A percentile compares a stretch with the other conserved stretches of the same genome.
Evolutionary conservation across 2,329 filamentous ascomycete genomes (phyloP).

Genomic region (Incumbomyces delicatus): DNA sequence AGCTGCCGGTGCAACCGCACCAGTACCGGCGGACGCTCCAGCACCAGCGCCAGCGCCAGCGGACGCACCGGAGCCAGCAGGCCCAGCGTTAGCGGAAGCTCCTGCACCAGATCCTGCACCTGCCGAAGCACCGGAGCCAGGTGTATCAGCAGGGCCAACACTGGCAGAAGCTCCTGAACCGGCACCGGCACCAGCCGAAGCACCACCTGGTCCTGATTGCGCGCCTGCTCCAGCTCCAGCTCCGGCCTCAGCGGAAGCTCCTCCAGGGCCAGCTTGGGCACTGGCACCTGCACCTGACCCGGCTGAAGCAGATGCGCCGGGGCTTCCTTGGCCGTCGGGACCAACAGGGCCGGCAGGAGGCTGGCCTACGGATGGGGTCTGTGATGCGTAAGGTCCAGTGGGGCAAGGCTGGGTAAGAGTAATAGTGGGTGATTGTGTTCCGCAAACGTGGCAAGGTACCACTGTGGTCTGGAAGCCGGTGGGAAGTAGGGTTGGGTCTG

Average conservation of each 20-base stretch:
- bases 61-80: conserved; percentile 15
- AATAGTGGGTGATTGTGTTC: conserved; percentile 12
- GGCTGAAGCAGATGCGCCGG: background rate
- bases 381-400: conserved; percentile 17
- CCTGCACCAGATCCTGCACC: conserved; percentile 6
- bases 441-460: conserved; percentile 14
- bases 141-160: conserved; percentile 8
- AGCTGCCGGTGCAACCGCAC: background rate
- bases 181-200: conserved; percentile 12
- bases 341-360: background rate
- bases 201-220: background rate
- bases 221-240: conserved; percentile 1
- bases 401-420: conserved; percentile 18
- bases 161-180: conserved; percentile 11
- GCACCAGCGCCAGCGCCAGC: conserved; percentile 9
- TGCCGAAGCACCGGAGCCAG: conserved; percentile 5
- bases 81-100: conserved; percentile 7
- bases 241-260: background rate
- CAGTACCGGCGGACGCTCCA: too few relatives aligned
- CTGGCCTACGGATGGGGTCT: conserved; percentile 10
- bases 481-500: conserved; percentile 9
- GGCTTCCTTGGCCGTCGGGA: background rate
- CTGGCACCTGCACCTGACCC: conserved; percentile 14
- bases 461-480: conserved; percentile 19
- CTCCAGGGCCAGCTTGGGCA: conserved; percentile 5